phyloP scores from a whole-genome alignment of 2,329 filamentous ascomycete species.

The Colletotrichum sp. region DNA sequence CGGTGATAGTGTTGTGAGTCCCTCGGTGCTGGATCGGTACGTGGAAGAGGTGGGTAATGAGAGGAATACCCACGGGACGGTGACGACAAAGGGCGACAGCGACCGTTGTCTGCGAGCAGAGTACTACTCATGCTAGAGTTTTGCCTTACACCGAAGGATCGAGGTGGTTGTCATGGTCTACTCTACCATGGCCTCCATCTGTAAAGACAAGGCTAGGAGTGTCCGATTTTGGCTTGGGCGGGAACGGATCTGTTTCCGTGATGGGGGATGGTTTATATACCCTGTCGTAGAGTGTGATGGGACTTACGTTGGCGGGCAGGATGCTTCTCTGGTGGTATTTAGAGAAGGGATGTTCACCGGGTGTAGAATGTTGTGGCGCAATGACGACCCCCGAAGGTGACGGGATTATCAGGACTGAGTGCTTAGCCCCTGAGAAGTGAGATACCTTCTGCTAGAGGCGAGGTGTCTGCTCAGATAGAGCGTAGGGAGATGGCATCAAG shows the following conservation, averaged over 20 bases:
- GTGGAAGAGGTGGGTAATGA: not conserved
- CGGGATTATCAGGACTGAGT: not conserved
- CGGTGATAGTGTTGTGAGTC: no score
- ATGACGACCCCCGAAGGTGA: accelerated
- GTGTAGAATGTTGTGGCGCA: not conserved
- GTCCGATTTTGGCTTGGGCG: not conserved
- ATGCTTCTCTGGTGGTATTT: not conserved
- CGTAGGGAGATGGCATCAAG: not conserved
- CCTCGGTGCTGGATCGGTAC: no score
- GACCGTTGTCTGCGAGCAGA: accelerated
- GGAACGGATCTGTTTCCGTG: not conserved
- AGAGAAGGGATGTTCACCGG: no score
- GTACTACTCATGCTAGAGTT: not conserved
- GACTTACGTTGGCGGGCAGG: not conserved
- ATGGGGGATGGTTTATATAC: not conserved
- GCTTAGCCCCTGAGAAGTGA: not conserved
- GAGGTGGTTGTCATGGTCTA: accelerated
- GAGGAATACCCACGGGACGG: not conserved
- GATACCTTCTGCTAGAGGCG: not conserved
- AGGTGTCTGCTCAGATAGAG: no score
- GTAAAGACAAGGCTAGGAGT: accelerated
- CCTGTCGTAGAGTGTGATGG: accelerated
- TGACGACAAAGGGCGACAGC: accelerated
- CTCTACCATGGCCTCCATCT: not conserved
- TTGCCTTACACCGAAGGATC: not conserved